Evolutionary conservation across 306 rosid genomes (phyloP), one percentile per base, ranked within the genome.

Genomic region (Ammopiptanthus mongolicus): DNA sequence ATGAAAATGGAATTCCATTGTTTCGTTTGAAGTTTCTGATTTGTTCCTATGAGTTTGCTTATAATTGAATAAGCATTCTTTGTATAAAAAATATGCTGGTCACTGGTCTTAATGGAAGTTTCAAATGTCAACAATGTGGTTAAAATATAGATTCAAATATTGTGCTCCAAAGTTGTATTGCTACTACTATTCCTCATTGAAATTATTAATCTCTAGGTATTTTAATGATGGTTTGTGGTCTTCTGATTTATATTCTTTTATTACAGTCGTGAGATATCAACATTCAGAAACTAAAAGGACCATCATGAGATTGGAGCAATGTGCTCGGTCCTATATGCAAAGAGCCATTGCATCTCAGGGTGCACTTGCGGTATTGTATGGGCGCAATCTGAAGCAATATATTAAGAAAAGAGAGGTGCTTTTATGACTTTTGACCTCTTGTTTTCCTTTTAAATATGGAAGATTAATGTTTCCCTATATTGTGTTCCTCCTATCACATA

Each of bases 221-320:
- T 53, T 44, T 58, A 50, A 25, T 71, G 51, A 71, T 47, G 69
- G 50, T 61, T 41, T 8, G 39, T 76, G 69, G 62, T 53, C 41
- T 57, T 84, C 60, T 78, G 59, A 78, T 57, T 57, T 80, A 15
- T 46, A 19, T 17, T 59, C 63, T 78, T 74, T 18, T 64, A 28
- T 82, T 83, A 25, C 80, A 88, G 97, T 83, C 48, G 65, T 75
- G 57, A 82, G 74, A 71, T 88, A 78, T 80, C 93, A 86, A 60
- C 85, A 71, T 25, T 88, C 72, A 59, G 89, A 78, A 76, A 68
- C 91, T 21, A 90, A 80, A 70, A 87, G 87, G 87, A 80, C 85
- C 46, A 83, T 93, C 81, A 82, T 93, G 78, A 88, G 98, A 78
- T 77, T 90, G 84, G 98, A 93, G 84, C 98, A 93, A 66, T 77